These are phyloP conservation scores for Trichosanthes truncata DNA, from an alignment of 306 rosid genomes.

Conservation along the genomic window DNA sequence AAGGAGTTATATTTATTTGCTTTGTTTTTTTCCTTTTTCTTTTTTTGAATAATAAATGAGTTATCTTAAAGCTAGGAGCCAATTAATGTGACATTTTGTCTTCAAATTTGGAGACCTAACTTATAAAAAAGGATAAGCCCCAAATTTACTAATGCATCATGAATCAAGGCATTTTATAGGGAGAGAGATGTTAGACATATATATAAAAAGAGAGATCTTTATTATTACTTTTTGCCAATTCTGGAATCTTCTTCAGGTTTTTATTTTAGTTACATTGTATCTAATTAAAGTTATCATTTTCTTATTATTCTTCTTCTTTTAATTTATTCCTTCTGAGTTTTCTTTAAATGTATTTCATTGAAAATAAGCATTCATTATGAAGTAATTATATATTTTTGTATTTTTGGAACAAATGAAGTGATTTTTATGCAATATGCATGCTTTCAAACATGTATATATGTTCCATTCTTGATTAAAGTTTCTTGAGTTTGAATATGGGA, in stretches of 20 bases:
- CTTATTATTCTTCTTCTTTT: background rate
- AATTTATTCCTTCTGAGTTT: background rate
- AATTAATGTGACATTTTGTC: background rate
- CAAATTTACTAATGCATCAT: background rate
- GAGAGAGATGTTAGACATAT: background rate
- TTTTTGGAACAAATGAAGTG: background rate
- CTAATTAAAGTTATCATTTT: background rate
- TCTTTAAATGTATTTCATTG: background rate
- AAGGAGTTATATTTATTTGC: no score
- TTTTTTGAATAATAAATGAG: background rate
- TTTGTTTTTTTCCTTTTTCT: no score
- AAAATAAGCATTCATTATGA: background rate
- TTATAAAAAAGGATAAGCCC: background rate
- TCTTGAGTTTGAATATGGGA: background rate
- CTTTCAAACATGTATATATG: background rate
- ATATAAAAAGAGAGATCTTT: background rate
- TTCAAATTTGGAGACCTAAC: background rate
- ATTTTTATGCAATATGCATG: background rate
- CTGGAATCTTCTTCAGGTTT: background rate
- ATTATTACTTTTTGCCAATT: background rate
- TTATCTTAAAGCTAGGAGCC: background rate
- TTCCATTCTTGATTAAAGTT: background rate
- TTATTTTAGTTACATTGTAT: background rate
- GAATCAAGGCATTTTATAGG: background rate
- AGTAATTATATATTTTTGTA: background rate